Percentiles rank a stretch among this genome's conserved stretches.
phyloP scores from a whole-genome alignment of 495 filamentous ascomycete species.

The Entonaema liquescens region DNA sequence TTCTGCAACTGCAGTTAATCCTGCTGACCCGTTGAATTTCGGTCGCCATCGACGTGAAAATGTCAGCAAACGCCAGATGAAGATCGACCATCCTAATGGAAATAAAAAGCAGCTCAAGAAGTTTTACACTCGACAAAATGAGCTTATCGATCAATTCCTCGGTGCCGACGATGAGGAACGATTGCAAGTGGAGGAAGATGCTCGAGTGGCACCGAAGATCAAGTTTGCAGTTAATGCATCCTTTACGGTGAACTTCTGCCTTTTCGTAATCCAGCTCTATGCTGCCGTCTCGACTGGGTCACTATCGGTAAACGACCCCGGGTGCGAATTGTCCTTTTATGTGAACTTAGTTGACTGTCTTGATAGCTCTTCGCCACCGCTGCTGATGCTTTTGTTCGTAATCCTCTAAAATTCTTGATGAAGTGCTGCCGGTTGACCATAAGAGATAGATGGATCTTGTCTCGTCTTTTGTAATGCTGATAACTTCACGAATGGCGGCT shows the following conservation, averaged over 20 bases:
- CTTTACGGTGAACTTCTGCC: constrained; percentile 61
- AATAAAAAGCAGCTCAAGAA: constrained; percentile 57
- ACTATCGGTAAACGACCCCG: constrained; percentile 50
- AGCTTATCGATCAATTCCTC: constrained; percentile 64
- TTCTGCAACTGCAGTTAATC: constrained; percentile 27
- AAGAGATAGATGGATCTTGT: constrained; percentile 63
- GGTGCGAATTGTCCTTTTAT: constrained; percentile 20
- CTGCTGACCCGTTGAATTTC: constrained; percentile 52
- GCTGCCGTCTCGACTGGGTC: constrained; percentile 66
- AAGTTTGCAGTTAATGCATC: constrained; percentile 65
- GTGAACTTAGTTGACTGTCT: constrained; percentile 37
- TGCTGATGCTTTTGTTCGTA: constrained; percentile 63
- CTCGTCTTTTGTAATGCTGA: constrained; percentile 64
- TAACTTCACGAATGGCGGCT: constrained; percentile 60
- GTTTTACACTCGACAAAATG: constrained; percentile 64
- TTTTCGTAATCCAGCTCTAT: constrained; percentile 67
- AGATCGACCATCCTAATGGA: constrained; percentile 55
- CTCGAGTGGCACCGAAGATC: constrained; percentile 61
- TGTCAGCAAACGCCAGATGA: constrained; percentile 52
- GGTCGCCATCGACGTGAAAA: constrained; percentile 54
- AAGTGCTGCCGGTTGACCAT: constrained; percentile 39
- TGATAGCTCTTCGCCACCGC: constrained; percentile 63
- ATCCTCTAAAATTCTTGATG: constrained; percentile 22
- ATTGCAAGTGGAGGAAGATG: constrained; percentile 56
- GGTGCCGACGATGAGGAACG: constrained; percentile 62